Conservation (phyloP, 208 protist genomes). For the Endotrypanum monterogeii region DNA sequence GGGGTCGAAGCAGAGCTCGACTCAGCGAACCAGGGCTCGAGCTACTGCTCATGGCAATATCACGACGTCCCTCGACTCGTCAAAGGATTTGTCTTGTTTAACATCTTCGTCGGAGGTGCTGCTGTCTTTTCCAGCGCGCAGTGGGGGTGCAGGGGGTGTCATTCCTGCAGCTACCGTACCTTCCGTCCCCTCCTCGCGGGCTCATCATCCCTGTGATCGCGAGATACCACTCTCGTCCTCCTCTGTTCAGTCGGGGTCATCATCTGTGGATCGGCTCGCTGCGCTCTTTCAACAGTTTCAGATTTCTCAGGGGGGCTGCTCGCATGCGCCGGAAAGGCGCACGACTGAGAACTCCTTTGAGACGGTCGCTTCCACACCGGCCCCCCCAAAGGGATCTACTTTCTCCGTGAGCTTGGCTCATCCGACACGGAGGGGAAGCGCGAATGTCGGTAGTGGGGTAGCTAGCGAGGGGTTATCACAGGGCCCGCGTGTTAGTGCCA, state of each 20-base stretch:
- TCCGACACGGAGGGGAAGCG: not conserved
- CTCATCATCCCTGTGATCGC: not conserved
- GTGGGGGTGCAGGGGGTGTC: not conserved
- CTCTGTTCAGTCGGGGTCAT: slow-evolving; percentile 1
- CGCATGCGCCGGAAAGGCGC: not conserved
- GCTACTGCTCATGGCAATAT: not conserved
- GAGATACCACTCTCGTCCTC: not conserved
- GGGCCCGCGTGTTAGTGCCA: not conserved
- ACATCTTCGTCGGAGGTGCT: not conserved
- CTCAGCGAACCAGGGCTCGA: not conserved
- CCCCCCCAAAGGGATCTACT: not conserved
- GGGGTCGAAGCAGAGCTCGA: not conserved
- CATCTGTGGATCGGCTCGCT: slow-evolving; percentile 20
- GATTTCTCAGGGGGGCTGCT: not conserved
- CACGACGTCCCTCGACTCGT: not conserved
- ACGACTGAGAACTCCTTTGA: not conserved
- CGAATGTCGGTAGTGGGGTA: not conserved
- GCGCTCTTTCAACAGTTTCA: slow-evolving; percentile 27
- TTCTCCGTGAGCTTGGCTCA: not conserved
- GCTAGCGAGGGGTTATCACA: not conserved
- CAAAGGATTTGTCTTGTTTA: not conserved
- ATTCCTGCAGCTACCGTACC: not conserved
- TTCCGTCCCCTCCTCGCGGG: not conserved
- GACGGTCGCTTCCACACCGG: not conserved
- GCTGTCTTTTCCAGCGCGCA: not conserved